Percentiles rank a stretch among this genome's conserved stretches.
These are phyloP conservation scores for Cladosporium austrohemisphaericum DNA, from an alignment of 2,329 filamentous ascomycete genomes.

Conservation along the genomic window DNA sequence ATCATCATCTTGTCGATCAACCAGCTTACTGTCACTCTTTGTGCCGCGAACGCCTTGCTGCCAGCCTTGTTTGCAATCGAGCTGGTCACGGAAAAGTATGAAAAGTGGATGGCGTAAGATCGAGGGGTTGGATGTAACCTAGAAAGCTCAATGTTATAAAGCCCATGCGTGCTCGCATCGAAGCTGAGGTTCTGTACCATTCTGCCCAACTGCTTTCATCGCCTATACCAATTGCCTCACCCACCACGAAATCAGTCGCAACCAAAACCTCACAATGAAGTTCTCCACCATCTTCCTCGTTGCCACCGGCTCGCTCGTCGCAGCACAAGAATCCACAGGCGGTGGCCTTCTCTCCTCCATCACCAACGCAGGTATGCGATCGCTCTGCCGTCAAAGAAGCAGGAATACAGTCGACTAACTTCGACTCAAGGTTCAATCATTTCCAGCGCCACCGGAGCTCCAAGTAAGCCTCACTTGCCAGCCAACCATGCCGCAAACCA, in stretches of 20 bases:
- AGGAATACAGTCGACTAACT: background rate
- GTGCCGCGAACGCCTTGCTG: no score
- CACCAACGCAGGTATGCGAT: conserved; percentile 7
- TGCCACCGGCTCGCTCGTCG: conserved; percentile 5
- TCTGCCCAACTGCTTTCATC: background rate
- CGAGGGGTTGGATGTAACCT: background rate
- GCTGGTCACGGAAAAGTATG: background rate
- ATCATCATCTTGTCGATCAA: background rate
- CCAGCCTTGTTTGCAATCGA: no score
- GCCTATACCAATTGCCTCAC: background rate
- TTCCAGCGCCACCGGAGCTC: conserved; percentile 9
- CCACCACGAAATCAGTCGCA: background rate
- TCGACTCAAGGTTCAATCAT: background rate
- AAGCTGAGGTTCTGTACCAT: background rate
- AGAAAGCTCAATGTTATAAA: background rate
- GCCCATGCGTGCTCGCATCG: background rate
- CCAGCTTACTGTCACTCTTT: background rate
- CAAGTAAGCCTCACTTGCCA: no score
- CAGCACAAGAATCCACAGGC: background rate
- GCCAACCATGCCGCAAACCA: no score
- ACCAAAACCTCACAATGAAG: background rate
- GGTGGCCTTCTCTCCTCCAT: conserved; percentile 5
- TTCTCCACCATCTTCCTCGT: background rate
- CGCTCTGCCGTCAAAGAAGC: no score
- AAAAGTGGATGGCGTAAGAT: background rate